Base-by-base conservation (phyloP, 495 filamentous ascomycete species). In the Talaromyces borbonicus region DNA sequence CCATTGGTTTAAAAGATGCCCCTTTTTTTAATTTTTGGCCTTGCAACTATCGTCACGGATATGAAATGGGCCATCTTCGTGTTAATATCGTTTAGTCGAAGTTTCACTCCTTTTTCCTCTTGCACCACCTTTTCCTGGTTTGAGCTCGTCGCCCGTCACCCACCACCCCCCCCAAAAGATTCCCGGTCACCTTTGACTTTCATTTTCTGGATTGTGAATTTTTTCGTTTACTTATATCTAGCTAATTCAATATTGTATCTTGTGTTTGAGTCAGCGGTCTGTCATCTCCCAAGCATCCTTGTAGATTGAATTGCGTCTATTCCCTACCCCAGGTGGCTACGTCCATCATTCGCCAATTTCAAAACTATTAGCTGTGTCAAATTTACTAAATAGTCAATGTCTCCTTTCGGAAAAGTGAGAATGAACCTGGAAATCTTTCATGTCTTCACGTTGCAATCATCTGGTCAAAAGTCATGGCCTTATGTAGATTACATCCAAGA, bases 1-100 rank as follows among this genome's bases (percentile, higher is more conserved):
- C n/a, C 37, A 22, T 38, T 25, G 55, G 48, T 51, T 55, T 52
- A 44, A 50, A 59, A 57, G 62, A 63, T 59, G 58, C 61, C 59
- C 61, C 54, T 52, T 63, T 63, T 63, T 25, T n/a, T n/a, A n/a
- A 41, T 41, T 64, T 61, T 64, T 65, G 51, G 53, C 52, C 50
- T 54, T 55, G 56, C n/a, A 56, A 56, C 58, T 50, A 61, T 54
- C 49, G 49, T 59, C 56, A 53, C 35, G 35, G 35, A 38, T 20
- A n/a, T 15, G 22, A 38, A 38, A 57, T 42, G 49, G 36, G 30
- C 22, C 24, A 30, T 46, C 11, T 26, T 46, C 20, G 20, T 31
- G 43, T 46, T 46, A 31, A 32, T 46, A 35, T 26, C 30, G n/a
- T n/a, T 46, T 35, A 46, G 18, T 24, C 27, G 26, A 41, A n/a